Percentiles rank a stretch among this genome's conserved stretches.
Conservation (phyloP, 208 protist genomes). For the Herpetomonas tarakana region DNA sequence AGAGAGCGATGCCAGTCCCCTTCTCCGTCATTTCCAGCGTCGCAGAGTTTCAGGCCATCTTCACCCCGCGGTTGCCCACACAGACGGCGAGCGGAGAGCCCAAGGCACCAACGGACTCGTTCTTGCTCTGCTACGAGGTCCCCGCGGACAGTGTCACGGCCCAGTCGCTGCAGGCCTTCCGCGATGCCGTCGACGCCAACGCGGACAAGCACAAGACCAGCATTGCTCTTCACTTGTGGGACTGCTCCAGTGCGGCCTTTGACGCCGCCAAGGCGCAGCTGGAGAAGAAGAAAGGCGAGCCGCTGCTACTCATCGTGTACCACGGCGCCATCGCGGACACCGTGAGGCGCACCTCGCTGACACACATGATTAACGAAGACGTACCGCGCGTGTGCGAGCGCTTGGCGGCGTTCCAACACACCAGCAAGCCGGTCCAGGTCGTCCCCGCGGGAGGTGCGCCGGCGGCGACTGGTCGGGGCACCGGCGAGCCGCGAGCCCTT, state of each 20-base stretch:
- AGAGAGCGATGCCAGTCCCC: slow-evolving; percentile 10
- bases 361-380: slow-evolving; percentile 15
- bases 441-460: slow-evolving; percentile 1
- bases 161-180: slow-evolving; percentile 27
- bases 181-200: slow-evolving; percentile 22
- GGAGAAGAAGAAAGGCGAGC: slow-evolving; percentile 40
- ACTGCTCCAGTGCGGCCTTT: slow-evolving; percentile 58
- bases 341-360: slow-evolving; percentile 27
- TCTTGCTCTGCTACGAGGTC: slow-evolving; percentile 76
- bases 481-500: slow-evolving; percentile 16
- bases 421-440: not conserved
- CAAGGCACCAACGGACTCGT: slow-evolving; percentile 17
- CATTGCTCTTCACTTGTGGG: slow-evolving; percentile 59
- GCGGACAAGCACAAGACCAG: slow-evolving; percentile 15
- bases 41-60: slow-evolving; percentile 49
- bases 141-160: slow-evolving; percentile 38
- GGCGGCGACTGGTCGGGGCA: not conserved
- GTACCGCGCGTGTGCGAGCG: slow-evolving; percentile 52
- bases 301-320: slow-evolving; percentile 61
- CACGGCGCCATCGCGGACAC: slow-evolving; percentile 53
- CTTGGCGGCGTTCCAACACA: slow-evolving; percentile 47
- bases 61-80: too few species aligned
- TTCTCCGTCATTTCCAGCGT: slow-evolving; percentile 42
- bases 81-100: too few species aligned
- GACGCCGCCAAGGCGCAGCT: slow-evolving; percentile 50